These are phyloP conservation scores for Beauveria australis DNA, from an alignment of 2,329 filamentous ascomycete genomes.

Conservation along the genomic window DNA sequence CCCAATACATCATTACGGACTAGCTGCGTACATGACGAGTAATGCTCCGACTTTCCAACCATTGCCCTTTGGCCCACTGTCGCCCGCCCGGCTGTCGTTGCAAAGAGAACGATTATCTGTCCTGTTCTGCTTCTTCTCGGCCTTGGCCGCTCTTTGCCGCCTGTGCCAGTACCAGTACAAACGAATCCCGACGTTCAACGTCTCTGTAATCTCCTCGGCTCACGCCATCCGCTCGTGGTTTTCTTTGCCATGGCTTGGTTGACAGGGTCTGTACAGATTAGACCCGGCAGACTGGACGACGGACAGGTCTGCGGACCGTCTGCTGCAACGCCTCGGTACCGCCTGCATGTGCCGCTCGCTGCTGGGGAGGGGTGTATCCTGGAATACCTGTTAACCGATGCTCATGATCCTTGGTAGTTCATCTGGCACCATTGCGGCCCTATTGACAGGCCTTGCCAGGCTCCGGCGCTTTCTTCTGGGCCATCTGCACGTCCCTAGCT, in stretches of 20 bases:
- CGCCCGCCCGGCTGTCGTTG: neutral
- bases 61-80: neutral
- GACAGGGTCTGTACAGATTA: neutral
- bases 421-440: conserved; percentile 1
- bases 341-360: neutral
- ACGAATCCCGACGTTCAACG: neutral
- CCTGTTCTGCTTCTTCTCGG: neutral
- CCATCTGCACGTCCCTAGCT: neutral
- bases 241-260: neutral
- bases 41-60: too few species aligned
- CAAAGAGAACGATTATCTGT: neutral
- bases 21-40: neutral
- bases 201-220: neutral
- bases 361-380: neutral
- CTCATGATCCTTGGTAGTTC: neutral
- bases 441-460: neutral
- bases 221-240: neutral
- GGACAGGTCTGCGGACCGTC: neutral
- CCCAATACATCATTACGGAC: neutral
- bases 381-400: neutral
- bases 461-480: conserved; percentile 2
- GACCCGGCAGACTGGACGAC: conserved; percentile 4
- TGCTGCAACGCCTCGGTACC: neutral
- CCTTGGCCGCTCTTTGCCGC: neutral
- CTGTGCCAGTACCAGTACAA: neutral